These are phyloP conservation scores for Xylariales sp. DNA, from an alignment of 2,329 filamentous ascomycete genomes.

Conservation along the genomic window DNA sequence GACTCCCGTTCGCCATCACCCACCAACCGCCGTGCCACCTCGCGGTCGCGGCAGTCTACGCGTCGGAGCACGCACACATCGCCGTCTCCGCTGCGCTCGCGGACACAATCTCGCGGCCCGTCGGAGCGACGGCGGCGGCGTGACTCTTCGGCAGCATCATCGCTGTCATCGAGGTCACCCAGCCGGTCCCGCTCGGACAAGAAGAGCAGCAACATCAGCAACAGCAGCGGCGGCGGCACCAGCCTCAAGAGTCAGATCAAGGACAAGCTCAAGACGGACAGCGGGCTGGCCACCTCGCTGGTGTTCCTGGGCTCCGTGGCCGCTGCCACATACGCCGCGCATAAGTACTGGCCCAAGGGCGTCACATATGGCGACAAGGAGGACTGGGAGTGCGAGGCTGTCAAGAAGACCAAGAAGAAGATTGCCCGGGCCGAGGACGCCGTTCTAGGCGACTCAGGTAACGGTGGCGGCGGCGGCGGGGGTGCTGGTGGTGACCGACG, in stretches of 20 bases:
- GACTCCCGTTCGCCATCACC: constrained; percentile 6
- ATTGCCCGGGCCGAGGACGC: no score
- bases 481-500: no score
- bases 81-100: constrained; percentile 1
- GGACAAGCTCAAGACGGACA: constrained; percentile 13
- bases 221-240: not conserved
- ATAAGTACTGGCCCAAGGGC: constrained; percentile 35
- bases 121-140: constrained; percentile 1
- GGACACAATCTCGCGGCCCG: constrained; percentile 1
- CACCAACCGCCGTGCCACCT: not conserved
- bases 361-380: constrained; percentile 32
- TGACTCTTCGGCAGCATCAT: not conserved
- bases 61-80: not conserved
- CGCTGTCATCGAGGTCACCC: constrained; percentile 6
- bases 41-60: not conserved
- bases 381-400: constrained; percentile 30
- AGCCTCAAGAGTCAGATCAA: constrained; percentile 8
- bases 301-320: constrained; percentile 32
- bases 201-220: no score
- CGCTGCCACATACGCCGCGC: constrained; percentile 28
- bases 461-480: no score
- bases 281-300: constrained; percentile 26
- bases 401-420: constrained; percentile 11
- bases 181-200: constrained; percentile 4
- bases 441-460: no score